These are phyloP conservation scores for Musa schizocarpa DNA, from an alignment of 176 grass and related monocot species.

Conservation along the genomic window DNA sequence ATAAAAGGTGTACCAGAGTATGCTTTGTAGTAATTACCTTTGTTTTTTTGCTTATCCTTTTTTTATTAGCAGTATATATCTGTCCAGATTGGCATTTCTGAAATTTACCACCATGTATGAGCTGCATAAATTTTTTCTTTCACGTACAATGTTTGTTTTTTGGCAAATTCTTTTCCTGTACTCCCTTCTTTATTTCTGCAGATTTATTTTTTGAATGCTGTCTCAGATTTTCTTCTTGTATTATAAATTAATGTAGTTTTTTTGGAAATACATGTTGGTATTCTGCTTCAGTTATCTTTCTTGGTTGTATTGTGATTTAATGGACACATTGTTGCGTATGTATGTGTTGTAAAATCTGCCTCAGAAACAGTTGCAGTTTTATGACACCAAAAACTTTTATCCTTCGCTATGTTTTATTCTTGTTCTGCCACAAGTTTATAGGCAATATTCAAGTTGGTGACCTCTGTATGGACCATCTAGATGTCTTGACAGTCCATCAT, in stretches of 20 bases:
- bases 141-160: neutral
- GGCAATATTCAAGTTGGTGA: neutral
- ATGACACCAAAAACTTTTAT: neutral
- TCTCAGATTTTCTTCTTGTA: neutral
- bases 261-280: neutral
- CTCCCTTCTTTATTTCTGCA: too few relatives aligned
- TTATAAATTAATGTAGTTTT: neutral
- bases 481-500: neutral
- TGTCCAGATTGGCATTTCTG: neutral
- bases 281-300: neutral
- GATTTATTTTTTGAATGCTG: too few relatives aligned
- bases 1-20: neutral
- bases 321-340: neutral
- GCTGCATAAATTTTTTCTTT: neutral
- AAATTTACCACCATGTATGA: neutral
- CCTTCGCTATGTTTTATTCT: neutral
- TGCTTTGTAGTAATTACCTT: neutral
- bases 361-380: neutral
- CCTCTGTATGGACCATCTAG: neutral
- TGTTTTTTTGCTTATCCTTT: neutral
- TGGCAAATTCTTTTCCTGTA: neutral
- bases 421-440: neutral
- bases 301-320: neutral
- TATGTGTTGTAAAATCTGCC: neutral
- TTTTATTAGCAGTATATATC: neutral